Conservation (phyloP, 1,139 yeast species). For the Nadsonia commutata region DNA sequence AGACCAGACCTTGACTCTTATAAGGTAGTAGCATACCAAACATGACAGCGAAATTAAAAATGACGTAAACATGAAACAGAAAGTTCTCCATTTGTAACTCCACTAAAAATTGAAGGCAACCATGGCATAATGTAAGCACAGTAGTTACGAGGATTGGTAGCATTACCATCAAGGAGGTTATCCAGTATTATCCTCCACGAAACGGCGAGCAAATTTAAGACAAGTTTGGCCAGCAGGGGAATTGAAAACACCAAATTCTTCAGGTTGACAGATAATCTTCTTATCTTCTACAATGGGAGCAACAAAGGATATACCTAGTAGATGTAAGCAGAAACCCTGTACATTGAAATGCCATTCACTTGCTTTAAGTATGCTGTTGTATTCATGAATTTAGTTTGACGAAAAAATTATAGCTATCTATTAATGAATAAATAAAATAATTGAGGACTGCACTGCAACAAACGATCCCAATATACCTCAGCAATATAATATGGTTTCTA, state of each 20-base stretch:
- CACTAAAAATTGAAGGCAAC: slow-evolving; percentile 30
- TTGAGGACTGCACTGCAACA: too few species aligned
- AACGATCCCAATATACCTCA: too few species aligned
- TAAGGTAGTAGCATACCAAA: slow-evolving; percentile 23
- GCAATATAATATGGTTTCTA: too few species aligned
- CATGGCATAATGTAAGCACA: slow-evolving; percentile 39
- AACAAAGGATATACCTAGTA: slow-evolving; percentile 36
- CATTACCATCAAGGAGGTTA: slow-evolving; percentile 28
- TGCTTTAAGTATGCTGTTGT: too few species aligned
- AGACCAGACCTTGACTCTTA: slow-evolving; percentile 10
- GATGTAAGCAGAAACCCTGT: slow-evolving; percentile 39
- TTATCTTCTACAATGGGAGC: slow-evolving; percentile 30
- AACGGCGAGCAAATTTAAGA: slow-evolving; percentile 27
- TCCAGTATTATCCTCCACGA: slow-evolving; percentile 24
- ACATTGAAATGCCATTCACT: slow-evolving; percentile 44
- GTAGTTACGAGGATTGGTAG: slow-evolving; percentile 31
- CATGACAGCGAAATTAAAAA: slow-evolving; percentile 33
- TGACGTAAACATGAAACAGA: slow-evolving; percentile 37
- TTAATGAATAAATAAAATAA: too few species aligned
- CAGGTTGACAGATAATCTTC: slow-evolving; percentile 29
- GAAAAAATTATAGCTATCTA: too few species aligned
- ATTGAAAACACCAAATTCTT: slow-evolving; percentile 33
- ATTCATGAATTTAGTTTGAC: too few species aligned
- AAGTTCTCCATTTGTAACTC: slow-evolving; percentile 39
- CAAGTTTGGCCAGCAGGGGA: slow-evolving; percentile 40